Evolutionary conservation across 2,329 filamentous ascomycete genomes (phyloP).

Genomic region (Coniochaeta ligniaria): DNA sequence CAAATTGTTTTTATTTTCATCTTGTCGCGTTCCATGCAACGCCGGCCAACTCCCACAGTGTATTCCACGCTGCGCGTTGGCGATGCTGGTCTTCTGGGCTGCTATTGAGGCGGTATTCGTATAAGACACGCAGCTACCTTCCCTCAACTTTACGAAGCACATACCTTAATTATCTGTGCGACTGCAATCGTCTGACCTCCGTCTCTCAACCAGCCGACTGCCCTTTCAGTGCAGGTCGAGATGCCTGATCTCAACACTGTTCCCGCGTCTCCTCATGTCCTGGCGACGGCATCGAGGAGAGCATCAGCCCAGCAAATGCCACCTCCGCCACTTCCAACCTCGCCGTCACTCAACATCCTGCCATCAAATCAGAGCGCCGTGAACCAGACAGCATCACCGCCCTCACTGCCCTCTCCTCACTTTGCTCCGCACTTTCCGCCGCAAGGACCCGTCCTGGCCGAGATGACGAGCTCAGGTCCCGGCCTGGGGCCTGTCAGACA

Average conservation of each 20-base stretch:
- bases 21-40: background rate
- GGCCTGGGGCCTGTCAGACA: slow-evolving; percentile 74
- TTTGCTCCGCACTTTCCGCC: slow-evolving; percentile 18
- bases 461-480: slow-evolving; percentile 39
- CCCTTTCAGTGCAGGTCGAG: too few relatives aligned
- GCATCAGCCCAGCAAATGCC: slow-evolving; percentile 35
- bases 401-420: slow-evolving; percentile 23
- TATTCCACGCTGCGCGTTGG: background rate
- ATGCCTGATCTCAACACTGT: slow-evolving; percentile 54
- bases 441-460: slow-evolving; percentile 15
- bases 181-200: slow-evolving; percentile 1
- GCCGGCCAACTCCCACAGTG: background rate
- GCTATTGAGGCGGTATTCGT: background rate
- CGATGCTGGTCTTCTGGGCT: background rate
- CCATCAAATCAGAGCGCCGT: slow-evolving; percentile 48
- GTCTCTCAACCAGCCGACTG: too few relatives aligned
- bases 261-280: slow-evolving; percentile 39
- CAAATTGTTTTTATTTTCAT: slow-evolving; percentile 10
- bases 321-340: slow-evolving; percentile 27
- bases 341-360: slow-evolving; percentile 46
- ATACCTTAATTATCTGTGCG: too few relatives aligned
- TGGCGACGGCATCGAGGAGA: slow-evolving; percentile 33
- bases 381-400: slow-evolving; percentile 28
- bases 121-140: background rate
- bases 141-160: too few relatives aligned